Evolutionary conservation across 2,329 filamentous ascomycete species (phyloP).

Genomic region (Xylaria sp.): DNA sequence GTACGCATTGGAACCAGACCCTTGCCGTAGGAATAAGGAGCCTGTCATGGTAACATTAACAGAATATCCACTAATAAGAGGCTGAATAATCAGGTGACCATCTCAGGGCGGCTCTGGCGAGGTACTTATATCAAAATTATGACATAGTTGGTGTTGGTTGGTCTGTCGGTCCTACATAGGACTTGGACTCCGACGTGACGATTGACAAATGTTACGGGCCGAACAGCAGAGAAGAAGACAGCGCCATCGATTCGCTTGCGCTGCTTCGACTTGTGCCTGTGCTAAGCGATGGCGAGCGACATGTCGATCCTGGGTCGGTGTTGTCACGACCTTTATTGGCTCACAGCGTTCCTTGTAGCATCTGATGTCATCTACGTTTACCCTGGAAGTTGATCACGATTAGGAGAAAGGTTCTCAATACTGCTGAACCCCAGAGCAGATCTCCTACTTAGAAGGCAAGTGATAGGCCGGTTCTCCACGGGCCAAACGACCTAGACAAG

Average conservation of each 20-base stretch:
- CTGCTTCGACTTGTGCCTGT: slow-evolving; percentile 9
- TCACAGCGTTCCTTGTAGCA: not conserved
- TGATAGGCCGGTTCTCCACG: slow-evolving; percentile 3
- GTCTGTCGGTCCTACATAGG: slow-evolving; percentile 5
- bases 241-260: slow-evolving; percentile 4
- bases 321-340: slow-evolving; percentile 1
- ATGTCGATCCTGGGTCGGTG: not conserved
- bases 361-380: slow-evolving; percentile 13
- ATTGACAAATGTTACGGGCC: not conserved
- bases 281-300: slow-evolving; percentile 24
- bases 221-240: not conserved
- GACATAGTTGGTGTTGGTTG: not conserved
- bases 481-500: slow-evolving; percentile 1
- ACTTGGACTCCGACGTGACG: not conserved
- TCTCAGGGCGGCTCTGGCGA: slow-evolving; percentile 3
- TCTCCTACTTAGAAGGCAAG: not conserved
- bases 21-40: slow-evolving; percentile 13
- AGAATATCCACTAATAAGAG: slow-evolving; percentile 21
- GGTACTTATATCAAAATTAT: not conserved
- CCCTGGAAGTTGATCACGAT: not conserved
- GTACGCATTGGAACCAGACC: not conserved
- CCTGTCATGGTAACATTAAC: slow-evolving; percentile 8
- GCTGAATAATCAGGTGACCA: slow-evolving; percentile 18
- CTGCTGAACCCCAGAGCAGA: not conserved
- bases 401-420: not conserved